Base-by-base conservation (phyloP, 306 rosid species). In the Cicer pinnatifidum region DNA sequence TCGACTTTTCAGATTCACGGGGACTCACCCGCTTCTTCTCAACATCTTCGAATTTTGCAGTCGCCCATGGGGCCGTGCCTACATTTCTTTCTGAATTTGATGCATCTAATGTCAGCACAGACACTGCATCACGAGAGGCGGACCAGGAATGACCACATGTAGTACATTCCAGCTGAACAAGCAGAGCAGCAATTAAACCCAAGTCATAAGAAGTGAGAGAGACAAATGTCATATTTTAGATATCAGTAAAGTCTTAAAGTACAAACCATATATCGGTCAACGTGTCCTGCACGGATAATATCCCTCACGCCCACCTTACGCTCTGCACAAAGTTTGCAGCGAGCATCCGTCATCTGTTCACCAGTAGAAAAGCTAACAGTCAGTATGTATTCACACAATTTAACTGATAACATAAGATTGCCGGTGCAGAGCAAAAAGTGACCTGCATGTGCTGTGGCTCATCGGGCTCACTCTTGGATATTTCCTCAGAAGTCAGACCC, bases 401-500 rank as follows among this genome's bases (percentile, higher is more conserved):
- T 69, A 72, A 83, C 72, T 54, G 48, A 48, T 10, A 56, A 37
- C 44, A 52, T 3, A 75, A 58, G 50, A 53, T 67, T 64, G 59
- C 20, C 37, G 15, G 8, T 44, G 71, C 20, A 16, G 46, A 74
- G 78, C 67, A 68, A 44, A 11, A 80, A 51, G 17, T 72, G 39
- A 95, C 99, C 99, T 90, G 99, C 88, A 90, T 87, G 50, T 78
- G 86, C 78, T 84, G 87, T 7, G 82, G 83, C 15, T 93, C 97
- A 17, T 87, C 91, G 16, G 98, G 93, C 82, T 88, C 93, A 63
- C 80, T 80, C 80, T 64, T 84, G 52, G 89, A 75, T 54, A 79
- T 84, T 86, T 95, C 99, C 76, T 90, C 99, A 9, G 97, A 89
- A 20, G 89, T 90, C 76, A 91, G 61, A 74, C 99, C 99, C 71